Percentiles rank a stretch among this genome's conserved stretches.
These are phyloP conservation scores for Limonium bicolor DNA, from an alignment of 148 eudicot species.

Conservation along the genomic window DNA sequence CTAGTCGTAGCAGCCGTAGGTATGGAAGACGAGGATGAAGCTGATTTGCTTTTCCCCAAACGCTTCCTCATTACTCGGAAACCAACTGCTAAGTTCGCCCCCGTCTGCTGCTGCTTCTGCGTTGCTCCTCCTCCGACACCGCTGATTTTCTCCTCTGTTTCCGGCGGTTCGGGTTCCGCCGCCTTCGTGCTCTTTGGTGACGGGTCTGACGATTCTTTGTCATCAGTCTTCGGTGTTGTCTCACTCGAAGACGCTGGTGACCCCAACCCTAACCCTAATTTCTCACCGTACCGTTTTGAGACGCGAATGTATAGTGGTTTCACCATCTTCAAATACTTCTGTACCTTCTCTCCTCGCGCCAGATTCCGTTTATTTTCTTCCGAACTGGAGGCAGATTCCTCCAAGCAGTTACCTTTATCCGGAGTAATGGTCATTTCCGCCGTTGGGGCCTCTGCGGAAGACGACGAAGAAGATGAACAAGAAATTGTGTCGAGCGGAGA, in stretches of 20 bases:
- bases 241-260: not conserved
- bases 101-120: slow-evolving; percentile 5
- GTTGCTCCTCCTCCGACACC: not conserved
- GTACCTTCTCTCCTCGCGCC: slow-evolving; percentile 51
- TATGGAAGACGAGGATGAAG: slow-evolving; percentile 16
- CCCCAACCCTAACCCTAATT: slow-evolving; percentile 13
- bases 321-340: slow-evolving; percentile 52
- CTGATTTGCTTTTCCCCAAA: slow-evolving; percentile 49
- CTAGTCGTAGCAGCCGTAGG: slow-evolving; percentile 9
- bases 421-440: not conserved
- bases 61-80: slow-evolving; percentile 38
- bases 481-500: not conserved
- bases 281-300: slow-evolving; percentile 29
- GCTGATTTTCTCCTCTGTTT: slow-evolving; percentile 1
- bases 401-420: not conserved
- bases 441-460: not conserved
- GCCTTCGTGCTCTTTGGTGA: slow-evolving; percentile 3
- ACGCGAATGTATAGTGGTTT: slow-evolving; percentile 54
- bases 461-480: not conserved
- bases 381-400: not conserved
- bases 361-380: slow-evolving; percentile 23
- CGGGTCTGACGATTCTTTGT: slow-evolving; percentile 3
- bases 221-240: too few species aligned
- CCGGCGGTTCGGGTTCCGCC: not conserved
- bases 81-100: slow-evolving; percentile 38